A percentile compares a stretch with the other conserved stretches of the same genome.
These are phyloP conservation scores for Neostapfia colusana DNA, from an alignment of 176 grass and related monocot species.

Conservation along the genomic window DNA sequence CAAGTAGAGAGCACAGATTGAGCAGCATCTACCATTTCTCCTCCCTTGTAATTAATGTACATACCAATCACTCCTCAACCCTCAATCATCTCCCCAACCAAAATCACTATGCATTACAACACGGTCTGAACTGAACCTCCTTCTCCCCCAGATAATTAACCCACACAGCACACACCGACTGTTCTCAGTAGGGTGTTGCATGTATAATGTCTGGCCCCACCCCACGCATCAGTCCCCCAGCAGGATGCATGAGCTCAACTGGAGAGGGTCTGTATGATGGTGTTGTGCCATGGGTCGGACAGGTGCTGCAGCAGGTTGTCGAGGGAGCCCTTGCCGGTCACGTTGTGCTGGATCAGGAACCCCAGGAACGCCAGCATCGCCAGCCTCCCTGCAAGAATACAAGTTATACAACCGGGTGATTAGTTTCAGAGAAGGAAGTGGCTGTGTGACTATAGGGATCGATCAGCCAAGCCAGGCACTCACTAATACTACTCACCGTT, in stretches of 20 bases:
- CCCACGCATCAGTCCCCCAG: no score
- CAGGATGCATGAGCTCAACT: conserved; percentile 20
- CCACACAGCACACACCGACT: background rate
- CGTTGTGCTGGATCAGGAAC: conserved; percentile 76
- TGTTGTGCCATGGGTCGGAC: conserved; percentile 88
- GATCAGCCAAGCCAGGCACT: background rate
- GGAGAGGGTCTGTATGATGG: conserved; percentile 68
- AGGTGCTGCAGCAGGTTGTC: conserved; percentile 81
- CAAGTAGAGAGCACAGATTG: background rate
- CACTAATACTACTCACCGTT: conserved; percentile 35
- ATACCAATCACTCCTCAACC: conserved; percentile 20
- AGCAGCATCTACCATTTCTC: background rate
- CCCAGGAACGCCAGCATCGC: conserved; percentile 75
- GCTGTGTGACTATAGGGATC: no score
- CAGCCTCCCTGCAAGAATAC: conserved; percentile 55
- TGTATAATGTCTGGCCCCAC: background rate
- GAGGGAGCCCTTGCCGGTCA: conserved; percentile 67
- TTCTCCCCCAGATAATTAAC: background rate
- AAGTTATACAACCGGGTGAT: background rate
- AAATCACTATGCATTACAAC: background rate
- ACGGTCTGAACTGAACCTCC: background rate
- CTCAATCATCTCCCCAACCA: background rate
- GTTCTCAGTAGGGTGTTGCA: background rate
- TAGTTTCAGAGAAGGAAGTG: background rate
- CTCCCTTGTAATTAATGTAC: conserved; percentile 29